Evolutionary conservation across 768 basidiomycete species (phyloP).

Genomic region (Melanogaster broomeanus): DNA sequence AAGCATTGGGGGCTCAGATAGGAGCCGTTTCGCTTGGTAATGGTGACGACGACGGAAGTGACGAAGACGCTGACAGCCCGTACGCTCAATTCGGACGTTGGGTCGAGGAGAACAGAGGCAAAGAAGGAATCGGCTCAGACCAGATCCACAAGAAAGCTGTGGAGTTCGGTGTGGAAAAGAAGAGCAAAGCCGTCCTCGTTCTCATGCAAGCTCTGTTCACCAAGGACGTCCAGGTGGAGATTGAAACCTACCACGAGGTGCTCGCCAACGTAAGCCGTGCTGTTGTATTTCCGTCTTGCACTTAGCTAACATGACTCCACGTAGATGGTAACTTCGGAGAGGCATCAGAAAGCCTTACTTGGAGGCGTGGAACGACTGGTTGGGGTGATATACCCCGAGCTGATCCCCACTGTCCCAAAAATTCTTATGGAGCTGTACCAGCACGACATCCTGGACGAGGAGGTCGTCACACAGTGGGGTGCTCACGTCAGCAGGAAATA

Average conservation of each 20-base stretch:
- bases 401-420: slow-evolving; percentile 77
- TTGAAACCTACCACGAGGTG: slow-evolving; percentile 64
- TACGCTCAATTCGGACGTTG: slow-evolving; percentile 82
- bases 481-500: slow-evolving; percentile 97
- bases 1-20: slow-evolving; percentile 62
- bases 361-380: slow-evolving; percentile 91
- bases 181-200: slow-evolving; percentile 86
- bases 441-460: slow-evolving; percentile 89
- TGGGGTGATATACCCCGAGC: slow-evolving; percentile 72
- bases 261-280: slow-evolving; percentile 65
- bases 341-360: slow-evolving; percentile 91
- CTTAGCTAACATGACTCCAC: slow-evolving; percentile 7
- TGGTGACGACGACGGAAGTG: slow-evolving; percentile 85
- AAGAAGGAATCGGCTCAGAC: slow-evolving; percentile 40
- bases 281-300: not conserved
- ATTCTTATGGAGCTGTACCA: slow-evolving; percentile 95
- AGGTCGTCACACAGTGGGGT: slow-evolving; percentile 88
- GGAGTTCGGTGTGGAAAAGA: slow-evolving; percentile 90
- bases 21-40: slow-evolving; percentile 49
- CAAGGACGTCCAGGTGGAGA: slow-evolving; percentile 63
- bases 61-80: slow-evolving; percentile 84
- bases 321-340: slow-evolving; percentile 89
- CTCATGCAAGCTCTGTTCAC: slow-evolving; percentile 86
- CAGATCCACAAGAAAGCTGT: slow-evolving; percentile 87
- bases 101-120: slow-evolving; percentile 71